Base-by-base conservation (phyloP, 2,329 filamentous ascomycete genomes). In the Pseudogymnoascus sp. region DNA sequence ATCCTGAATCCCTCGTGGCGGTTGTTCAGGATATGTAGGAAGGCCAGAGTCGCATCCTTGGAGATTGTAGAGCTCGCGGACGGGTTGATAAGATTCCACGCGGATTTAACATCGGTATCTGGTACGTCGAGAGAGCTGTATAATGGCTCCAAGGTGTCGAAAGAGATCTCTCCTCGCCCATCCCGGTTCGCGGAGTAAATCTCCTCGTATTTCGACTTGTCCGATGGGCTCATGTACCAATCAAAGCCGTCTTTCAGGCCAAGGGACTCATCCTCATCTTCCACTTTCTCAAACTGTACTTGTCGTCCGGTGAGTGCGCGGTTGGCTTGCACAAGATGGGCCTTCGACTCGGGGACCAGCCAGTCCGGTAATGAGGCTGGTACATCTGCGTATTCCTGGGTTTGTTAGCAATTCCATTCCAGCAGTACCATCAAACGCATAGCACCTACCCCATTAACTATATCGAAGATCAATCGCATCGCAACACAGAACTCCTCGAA, bases 401-500 rank as follows among this genome's bases (percentile, higher is more conserved):
- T 33, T 37, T 15, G 35, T 61, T 53, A 39, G 58, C 2, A 20
- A n/a, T 33, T 53, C 47, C n/a, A 50, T 30, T 53, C 50, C 36
- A 63, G 12, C 35, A 33, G 14, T 37, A 35, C 4, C 47, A 33
- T 11, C 43, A 8, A 35, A 1, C 9, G 2, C n/a, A 20, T 33
- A 53, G n/a, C n/a, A 77, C 82, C 64, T 81, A 95, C 90, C 69
- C 94, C 94, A 71, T 99, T 99, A 68, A 99, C 86, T 66, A 97
- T 79, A 74, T 99, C 94, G 75, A 97, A 99, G 70, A 97, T 97
- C 71, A 99, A 79, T 71, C 94, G 85, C 94, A 99, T 99, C 38
- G 92, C 94, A 62, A 99, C 94, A 75, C 94, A 99, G 75, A 99
- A 99, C 80, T 99, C 94, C 77, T 99, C 94, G 78, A 99, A 99